These are phyloP conservation scores for Clonostachys solani DNA, from an alignment of 2,329 filamentous ascomycete genomes.

Conservation along the genomic window DNA sequence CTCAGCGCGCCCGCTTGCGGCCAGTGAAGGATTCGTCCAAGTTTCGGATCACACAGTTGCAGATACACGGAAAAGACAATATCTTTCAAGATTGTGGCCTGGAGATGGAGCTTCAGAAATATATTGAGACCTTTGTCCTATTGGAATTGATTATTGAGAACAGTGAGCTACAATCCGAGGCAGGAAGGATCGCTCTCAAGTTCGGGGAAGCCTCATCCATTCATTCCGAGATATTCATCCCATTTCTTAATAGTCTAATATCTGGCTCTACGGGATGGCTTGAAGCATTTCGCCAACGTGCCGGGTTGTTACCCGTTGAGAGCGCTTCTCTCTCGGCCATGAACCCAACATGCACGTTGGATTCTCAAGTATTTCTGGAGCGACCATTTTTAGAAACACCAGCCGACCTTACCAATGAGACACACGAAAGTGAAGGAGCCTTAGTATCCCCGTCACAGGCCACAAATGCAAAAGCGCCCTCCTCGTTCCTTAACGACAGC, in stretches of 20 bases:
- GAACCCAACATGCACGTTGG: too few relatives aligned
- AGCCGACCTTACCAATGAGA: too few relatives aligned
- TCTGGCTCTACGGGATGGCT: conserved; percentile 48
- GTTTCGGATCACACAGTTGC: conserved; percentile 40
- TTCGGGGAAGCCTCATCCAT: conserved; percentile 46
- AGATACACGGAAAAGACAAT: conserved; percentile 53
- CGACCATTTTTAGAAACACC: too few relatives aligned
- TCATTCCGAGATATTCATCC: conserved; percentile 44
- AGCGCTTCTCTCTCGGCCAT: too few relatives aligned
- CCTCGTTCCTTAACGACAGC: conserved; percentile 51
- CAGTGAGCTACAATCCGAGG: conserved; percentile 54
- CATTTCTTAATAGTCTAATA: conserved; percentile 52
- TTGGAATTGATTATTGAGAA: conserved; percentile 57
- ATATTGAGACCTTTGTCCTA: conserved; percentile 42
- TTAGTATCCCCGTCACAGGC: too few relatives aligned
- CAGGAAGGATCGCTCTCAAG: conserved; percentile 52
- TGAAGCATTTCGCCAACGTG: conserved; percentile 48
- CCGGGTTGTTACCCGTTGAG: conserved; percentile 10
- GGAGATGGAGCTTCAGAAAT: conserved; percentile 48
- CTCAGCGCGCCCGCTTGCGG: conserved; percentile 39
- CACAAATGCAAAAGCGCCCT: neutral
- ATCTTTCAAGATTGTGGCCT: conserved; percentile 53
- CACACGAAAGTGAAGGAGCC: too few relatives aligned
- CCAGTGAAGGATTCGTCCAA: conserved; percentile 41
- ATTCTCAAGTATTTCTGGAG: too few relatives aligned